phyloP scores from a whole-genome alignment of 2,329 filamentous ascomycete species.

The Coniochaeta ligniaria region DNA sequence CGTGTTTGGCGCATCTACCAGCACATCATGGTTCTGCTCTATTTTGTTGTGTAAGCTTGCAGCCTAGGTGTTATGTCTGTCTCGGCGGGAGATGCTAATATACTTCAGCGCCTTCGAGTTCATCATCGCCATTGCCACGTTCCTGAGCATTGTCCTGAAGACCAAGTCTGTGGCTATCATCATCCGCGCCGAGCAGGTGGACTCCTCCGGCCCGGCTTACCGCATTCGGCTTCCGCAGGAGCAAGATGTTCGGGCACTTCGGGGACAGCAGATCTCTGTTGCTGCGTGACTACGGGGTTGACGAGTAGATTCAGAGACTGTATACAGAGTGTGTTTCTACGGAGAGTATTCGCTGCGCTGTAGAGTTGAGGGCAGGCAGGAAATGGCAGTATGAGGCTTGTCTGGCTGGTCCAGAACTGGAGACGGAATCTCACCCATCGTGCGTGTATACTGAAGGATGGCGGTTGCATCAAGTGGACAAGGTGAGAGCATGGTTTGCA shows the following conservation, averaged over 20 bases:
- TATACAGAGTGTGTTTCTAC: no score
- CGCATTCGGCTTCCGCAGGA: not conserved
- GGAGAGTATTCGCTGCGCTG: no score
- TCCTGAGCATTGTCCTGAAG: not conserved
- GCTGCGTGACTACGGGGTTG: not conserved
- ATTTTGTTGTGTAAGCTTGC: not conserved
- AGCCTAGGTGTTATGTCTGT: not conserved
- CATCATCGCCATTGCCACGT: not conserved
- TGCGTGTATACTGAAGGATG: no score
- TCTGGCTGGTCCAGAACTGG: no score
- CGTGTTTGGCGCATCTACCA: not conserved
- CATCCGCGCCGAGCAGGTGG: not conserved
- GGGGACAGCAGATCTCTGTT: not conserved
- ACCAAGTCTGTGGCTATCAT: not conserved
- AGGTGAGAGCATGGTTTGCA: no score
- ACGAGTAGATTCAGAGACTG: no score
- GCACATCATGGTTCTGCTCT: not conserved
- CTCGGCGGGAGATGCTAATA: not conserved
- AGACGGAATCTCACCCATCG: no score
- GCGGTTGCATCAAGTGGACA: no score
- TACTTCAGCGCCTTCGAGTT: not conserved
- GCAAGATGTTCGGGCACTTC: not conserved
- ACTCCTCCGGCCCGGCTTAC: not conserved
- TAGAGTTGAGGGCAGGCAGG: no score
- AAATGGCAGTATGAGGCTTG: no score